Conservation (phyloP, 2,329 filamentous ascomycete species). For the Fusarium succisae region DNA sequence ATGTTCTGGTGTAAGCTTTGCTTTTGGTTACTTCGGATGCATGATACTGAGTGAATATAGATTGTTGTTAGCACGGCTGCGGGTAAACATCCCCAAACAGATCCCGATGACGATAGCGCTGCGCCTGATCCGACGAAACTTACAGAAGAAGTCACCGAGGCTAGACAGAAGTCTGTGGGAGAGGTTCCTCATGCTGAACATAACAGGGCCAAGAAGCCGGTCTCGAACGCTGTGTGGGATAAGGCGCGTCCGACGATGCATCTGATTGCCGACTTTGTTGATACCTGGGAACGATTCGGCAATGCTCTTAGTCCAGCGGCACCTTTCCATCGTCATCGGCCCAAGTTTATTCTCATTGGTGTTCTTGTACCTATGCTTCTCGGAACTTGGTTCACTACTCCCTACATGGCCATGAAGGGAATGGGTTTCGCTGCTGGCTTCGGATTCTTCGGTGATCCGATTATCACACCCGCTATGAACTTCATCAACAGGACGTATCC, state of each 20-base stretch:
- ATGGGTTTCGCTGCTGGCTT: slow-evolving; percentile 75
- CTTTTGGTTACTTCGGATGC: background rate
- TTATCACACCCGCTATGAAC: slow-evolving; percentile 68
- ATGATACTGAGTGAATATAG: slow-evolving; percentile 35
- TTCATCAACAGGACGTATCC: slow-evolving; percentile 71
- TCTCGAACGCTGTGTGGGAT: slow-evolving; percentile 80
- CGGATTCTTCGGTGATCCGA: slow-evolving; percentile 81
- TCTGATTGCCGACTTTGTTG: slow-evolving; percentile 55
- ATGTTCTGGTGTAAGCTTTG: slow-evolving; percentile 45
- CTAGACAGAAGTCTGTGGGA: slow-evolving; percentile 57
- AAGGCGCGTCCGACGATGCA: slow-evolving; percentile 80
- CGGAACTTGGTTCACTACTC: slow-evolving; percentile 61
- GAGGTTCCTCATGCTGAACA: slow-evolving; percentile 54
- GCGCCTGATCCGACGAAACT: slow-evolving; percentile 61
- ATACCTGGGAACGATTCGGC: slow-evolving; percentile 62
- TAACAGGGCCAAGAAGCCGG: slow-evolving; percentile 82
- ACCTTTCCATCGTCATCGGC: slow-evolving; percentile 65
- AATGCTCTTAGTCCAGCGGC: slow-evolving; percentile 70
- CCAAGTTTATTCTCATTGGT: slow-evolving; percentile 63
- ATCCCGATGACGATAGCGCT: slow-evolving; percentile 62
- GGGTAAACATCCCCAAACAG: slow-evolving; percentile 77
- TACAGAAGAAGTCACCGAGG: slow-evolving; percentile 51
- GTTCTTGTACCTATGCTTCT: slow-evolving; percentile 63
- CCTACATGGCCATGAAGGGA: slow-evolving; percentile 71
- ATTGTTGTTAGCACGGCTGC: slow-evolving; percentile 79